Percentiles rank a stretch among this genome's conserved stretches.
Evolutionary conservation across 1,284 basidiomycete species (phyloP).

Genomic region (Ceratobasidium sp.): DNA sequence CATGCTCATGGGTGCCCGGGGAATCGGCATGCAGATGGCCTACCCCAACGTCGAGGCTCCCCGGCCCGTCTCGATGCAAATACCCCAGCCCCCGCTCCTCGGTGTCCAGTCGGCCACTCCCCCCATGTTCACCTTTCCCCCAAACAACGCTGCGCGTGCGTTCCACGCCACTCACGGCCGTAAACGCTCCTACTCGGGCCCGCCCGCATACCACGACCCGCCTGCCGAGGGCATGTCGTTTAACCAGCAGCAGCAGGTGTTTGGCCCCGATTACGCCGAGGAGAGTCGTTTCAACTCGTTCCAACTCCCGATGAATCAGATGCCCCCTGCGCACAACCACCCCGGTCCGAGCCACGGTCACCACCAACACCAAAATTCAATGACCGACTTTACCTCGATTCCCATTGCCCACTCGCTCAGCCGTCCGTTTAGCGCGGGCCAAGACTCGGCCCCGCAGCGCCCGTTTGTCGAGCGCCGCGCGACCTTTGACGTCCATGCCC

Average conservation of each 20-base stretch:
- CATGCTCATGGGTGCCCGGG: conserved; percentile 54
- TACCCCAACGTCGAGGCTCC: conserved; percentile 27
- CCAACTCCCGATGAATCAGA: conserved; percentile 36
- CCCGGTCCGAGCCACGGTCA: conserved; percentile 14
- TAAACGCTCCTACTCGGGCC: conserved; percentile 53
- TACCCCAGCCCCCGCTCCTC: conserved; percentile 60
- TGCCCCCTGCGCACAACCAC: conserved; percentile 32
- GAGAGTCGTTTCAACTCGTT: conserved; percentile 36
- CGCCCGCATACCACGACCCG: conserved; percentile 49
- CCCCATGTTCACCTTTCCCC: conserved; percentile 48
- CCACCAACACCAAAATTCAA: conserved; percentile 44
- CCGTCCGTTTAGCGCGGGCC: conserved; percentile 43
- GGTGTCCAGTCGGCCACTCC: conserved; percentile 57
- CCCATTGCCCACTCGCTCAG: conserved; percentile 45
- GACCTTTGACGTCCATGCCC: conserved; percentile 37
- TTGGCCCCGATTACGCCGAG: conserved; percentile 41
- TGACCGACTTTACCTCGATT: conserved; percentile 46
- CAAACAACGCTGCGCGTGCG: conserved; percentile 47
- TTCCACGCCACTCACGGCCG: conserved; percentile 51
- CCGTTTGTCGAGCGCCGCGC: conserved; percentile 36
- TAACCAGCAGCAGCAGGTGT: conserved; percentile 22
- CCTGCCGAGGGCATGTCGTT: conserved; percentile 17
- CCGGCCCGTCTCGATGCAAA: conserved; percentile 55
- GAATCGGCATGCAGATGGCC: conserved; percentile 52
- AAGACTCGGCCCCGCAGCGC: conserved; percentile 14